These are phyloP conservation scores for Schizopora paradoxa DNA, from an alignment of 1,284 basidiomycete species.

Conservation along the genomic window DNA sequence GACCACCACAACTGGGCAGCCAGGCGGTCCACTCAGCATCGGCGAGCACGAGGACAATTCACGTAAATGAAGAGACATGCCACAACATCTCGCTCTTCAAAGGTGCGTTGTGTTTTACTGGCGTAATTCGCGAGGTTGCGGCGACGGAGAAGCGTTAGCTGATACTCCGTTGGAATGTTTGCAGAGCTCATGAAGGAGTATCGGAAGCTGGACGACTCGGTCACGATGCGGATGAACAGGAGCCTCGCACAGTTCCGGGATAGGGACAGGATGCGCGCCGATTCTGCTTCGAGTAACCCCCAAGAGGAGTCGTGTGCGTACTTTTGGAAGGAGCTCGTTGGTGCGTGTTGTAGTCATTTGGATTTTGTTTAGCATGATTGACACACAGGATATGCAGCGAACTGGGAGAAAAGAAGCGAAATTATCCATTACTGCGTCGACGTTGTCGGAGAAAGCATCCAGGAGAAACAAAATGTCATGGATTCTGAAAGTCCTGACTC, in stretches of 20 bases:
- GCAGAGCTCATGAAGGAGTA: conserved; percentile 83
- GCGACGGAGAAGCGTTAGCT: not conserved
- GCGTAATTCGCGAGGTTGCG: not conserved
- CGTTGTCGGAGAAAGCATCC: conserved; percentile 64
- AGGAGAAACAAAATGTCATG: conserved; percentile 49
- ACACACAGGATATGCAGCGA: conserved; percentile 41
- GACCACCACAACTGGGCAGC: conserved; percentile 55
- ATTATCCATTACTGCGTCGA: conserved; percentile 75
- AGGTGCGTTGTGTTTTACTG: conserved; percentile 41
- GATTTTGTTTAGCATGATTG: not conserved
- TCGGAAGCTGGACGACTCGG: conserved; percentile 76
- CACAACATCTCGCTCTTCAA: conserved; percentile 80
- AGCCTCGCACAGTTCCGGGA: conserved; percentile 78
- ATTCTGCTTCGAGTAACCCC: conserved; percentile 38
- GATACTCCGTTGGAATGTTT: conserved; percentile 1
- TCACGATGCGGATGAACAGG: conserved; percentile 80
- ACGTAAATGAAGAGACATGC: conserved; percentile 68
- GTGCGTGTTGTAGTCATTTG: conserved; percentile 40
- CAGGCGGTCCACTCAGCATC: conserved; percentile 63
- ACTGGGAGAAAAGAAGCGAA: conserved; percentile 77
- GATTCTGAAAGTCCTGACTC: conserved; percentile 40
- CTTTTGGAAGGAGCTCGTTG: conserved; percentile 79
- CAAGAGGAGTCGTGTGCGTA: conserved; percentile 73
- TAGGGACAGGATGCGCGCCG: conserved; percentile 43
- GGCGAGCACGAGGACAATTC: conserved; percentile 48